Base-by-base conservation (phyloP, 1,284 basidiomycete species). In the Trametes polyzona region DNA sequence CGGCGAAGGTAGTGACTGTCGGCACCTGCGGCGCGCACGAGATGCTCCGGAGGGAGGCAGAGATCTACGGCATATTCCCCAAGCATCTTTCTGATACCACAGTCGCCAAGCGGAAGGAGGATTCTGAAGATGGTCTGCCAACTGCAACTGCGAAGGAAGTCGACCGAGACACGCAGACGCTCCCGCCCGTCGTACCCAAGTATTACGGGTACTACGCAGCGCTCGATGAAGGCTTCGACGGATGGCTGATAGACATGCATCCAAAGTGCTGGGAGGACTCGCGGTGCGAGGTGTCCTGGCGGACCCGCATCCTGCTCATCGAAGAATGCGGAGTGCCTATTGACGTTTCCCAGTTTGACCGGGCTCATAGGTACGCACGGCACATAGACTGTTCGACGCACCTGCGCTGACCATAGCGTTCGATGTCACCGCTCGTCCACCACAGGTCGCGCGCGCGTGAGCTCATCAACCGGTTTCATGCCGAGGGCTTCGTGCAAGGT, bases 181-280 rank as follows among this genome's bases (percentile, higher is more conserved):
- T 77, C 7, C 72, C 74, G 5, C 72, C 83, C 0, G 58, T 83
- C 39, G 77, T 81, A 4, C 82, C 83, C 7, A 81, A 82, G 65
- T 83, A 77, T 65, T 84, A 79, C 62, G 82, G 83, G 1, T 81
- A 78, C 66, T 84, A 83, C 64, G 63, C 71, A 9, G 76, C 76
- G 1, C 12, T 41, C 33, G 21, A 11, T 11, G 26, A 27, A 27
- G n/a, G n/a, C n/a, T n/a, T n/a, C n/a, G 42, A 59, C 37, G 60
- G 62, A 17, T 55, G 41, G 30, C 19, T n/a, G 16, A 19, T 14
- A 6, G 48, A 17, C 23, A 29, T 27, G 30, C 57, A 52, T 37
- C 32, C 21, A 21, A 0, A 11, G 5, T 59, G 50, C 50, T 16
- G 29, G 3, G 55, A 61, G 32, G 43, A 51, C 6, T 5, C 39